These are phyloP conservation scores for Alopecurus myosuroides DNA, from an alignment of 176 grass and related monocot species.

Conservation along the genomic window DNA sequence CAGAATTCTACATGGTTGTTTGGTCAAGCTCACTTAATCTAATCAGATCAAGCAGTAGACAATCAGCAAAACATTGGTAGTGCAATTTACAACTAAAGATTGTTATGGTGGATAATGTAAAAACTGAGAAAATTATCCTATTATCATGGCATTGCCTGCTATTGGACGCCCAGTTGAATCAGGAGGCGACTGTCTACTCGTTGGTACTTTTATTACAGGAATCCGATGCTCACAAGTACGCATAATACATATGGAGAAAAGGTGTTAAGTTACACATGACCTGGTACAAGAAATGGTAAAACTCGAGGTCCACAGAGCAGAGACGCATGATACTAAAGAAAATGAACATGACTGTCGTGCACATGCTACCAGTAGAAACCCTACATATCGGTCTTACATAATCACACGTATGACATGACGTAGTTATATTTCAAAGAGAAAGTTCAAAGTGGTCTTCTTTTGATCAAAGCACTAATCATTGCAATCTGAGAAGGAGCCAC, in stretches of 20 bases:
- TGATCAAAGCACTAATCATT: constrained; percentile 15
- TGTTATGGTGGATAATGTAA: background rate
- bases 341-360: background rate
- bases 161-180: background rate
- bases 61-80: background rate
- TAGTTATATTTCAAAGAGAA: background rate
- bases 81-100: constrained; percentile 6
- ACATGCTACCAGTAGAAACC: background rate
- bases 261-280: background rate
- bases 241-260: background rate
- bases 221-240: background rate
- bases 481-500: constrained; percentile 16
- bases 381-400: background rate
- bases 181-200: background rate
- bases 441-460: background rate
- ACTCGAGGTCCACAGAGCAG: background rate
- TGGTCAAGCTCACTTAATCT: background rate
- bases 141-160: background rate
- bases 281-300: background rate
- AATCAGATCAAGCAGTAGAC: background rate
- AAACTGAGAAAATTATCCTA: background rate
- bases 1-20: background rate
- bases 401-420: background rate
- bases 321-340: constrained; percentile 7
- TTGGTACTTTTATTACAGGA: background rate